Conservation (phyloP, 2,329 filamentous ascomycete species). For the Neofusicoccum kwambonambiense region DNA sequence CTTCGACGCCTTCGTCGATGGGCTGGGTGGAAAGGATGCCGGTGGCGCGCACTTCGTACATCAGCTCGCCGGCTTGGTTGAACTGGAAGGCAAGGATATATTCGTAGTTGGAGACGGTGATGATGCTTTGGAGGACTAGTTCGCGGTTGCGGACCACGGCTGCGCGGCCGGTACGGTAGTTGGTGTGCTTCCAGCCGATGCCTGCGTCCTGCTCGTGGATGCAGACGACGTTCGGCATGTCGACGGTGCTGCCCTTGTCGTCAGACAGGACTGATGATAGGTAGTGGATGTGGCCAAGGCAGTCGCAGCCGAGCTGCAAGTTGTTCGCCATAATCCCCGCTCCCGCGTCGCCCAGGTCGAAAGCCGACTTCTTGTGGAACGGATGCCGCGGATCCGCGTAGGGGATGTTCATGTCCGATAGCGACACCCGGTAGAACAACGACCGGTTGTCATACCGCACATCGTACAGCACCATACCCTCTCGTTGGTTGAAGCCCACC, state of each 20-base stretch:
- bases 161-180: constrained; percentile 65
- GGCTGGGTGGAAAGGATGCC: constrained; percentile 67
- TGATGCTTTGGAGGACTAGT: constrained; percentile 67
- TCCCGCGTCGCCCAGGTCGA: constrained; percentile 66
- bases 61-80: constrained; percentile 67
- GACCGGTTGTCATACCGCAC: constrained; percentile 63
- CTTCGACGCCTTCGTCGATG: constrained; percentile 63
- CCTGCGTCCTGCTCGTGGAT: constrained; percentile 70
- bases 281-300: constrained; percentile 68
- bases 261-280: constrained; percentile 59
- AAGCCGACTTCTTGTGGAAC: constrained; percentile 68
- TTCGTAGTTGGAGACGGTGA: constrained; percentile 71
- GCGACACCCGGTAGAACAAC: constrained; percentile 64
- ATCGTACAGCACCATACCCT: constrained; percentile 68
- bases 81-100: constrained; percentile 72
- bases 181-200: constrained; percentile 70
- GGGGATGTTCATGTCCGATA: constrained; percentile 67
- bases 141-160: constrained; percentile 64
- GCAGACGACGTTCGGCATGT: constrained; percentile 67
- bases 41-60: constrained; percentile 67
- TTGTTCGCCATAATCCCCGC: constrained; percentile 69
- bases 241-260: constrained; percentile 57
- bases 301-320: constrained; percentile 68
- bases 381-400: constrained; percentile 65
- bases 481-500: constrained; percentile 67